Conservation (phyloP, 116 monocot genomes). For the Cymodocea nodosa region DNA sequence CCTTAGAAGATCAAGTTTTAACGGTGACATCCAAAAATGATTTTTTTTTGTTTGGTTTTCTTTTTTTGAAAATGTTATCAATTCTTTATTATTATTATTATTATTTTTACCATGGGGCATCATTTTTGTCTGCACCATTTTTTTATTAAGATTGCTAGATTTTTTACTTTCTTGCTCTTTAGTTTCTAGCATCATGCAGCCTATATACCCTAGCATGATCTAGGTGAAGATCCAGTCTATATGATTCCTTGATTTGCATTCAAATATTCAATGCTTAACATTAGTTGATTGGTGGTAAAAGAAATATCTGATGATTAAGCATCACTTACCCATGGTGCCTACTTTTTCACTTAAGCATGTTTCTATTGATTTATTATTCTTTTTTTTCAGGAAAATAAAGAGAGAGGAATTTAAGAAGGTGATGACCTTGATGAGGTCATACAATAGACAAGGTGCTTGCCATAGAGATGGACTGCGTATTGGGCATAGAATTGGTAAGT, state of each 20-base stretch:
- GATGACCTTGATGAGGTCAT: conserved; percentile 73
- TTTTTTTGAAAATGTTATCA: too few species aligned
- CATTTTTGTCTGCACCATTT: not conserved
- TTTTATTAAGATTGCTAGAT: not conserved
- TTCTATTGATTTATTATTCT: not conserved
- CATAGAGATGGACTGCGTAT: conserved; percentile 52
- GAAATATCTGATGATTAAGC: conserved; percentile 5
- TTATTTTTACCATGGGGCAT: not conserved
- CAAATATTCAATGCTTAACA: conserved; percentile 13
- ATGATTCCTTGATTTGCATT: conserved; percentile 5
- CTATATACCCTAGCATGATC: conserved; percentile 17
- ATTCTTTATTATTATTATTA: not conserved
- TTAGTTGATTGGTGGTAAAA: conserved; percentile 24
- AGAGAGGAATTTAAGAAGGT: conserved; percentile 82
- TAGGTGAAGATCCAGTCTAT: conserved; percentile 21
- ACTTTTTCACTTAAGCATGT: not conserved
- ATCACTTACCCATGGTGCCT: conserved; percentile 2
- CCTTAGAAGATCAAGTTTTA: too few species aligned
- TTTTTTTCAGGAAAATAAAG: conserved; percentile 60
- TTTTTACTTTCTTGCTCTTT: conserved; percentile 21
- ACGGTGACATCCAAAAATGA: too few species aligned
- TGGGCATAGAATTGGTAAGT: conserved; percentile 33
- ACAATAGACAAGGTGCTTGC: conserved; percentile 70
- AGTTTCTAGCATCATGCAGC: conserved; percentile 22
- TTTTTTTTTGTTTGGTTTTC: too few species aligned